Conservation (phyloP, 352 stramenopile genomes). For the Pelagophyceae sp. region DNA sequence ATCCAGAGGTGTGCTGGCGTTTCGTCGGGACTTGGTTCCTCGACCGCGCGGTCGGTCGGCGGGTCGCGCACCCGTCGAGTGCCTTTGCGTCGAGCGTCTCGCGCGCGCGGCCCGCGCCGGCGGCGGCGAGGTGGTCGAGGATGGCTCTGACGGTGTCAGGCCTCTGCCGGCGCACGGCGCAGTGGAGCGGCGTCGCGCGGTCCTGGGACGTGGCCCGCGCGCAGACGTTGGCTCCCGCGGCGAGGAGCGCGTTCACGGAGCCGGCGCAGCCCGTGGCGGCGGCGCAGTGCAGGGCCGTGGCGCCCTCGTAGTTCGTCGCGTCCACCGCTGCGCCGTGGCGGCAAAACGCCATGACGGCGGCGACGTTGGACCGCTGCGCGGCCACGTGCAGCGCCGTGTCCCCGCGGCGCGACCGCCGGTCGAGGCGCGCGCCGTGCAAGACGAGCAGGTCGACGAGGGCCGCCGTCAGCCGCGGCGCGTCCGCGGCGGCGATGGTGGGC, state of each 20-base stretch:
- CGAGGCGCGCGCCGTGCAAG: not conserved
- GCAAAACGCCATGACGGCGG: not conserved
- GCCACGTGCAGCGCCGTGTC: not conserved
- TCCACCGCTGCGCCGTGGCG: not conserved
- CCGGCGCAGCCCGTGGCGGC: not conserved
- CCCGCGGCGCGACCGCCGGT: not conserved
- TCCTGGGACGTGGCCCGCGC: not conserved
- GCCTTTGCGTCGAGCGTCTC: too few relatives aligned
- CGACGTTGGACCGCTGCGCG: not conserved
- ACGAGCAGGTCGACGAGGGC: not conserved
- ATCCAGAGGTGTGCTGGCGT: too few relatives aligned
- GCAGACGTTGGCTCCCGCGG: not conserved
- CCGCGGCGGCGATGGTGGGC: not conserved
- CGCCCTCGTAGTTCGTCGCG: not conserved
- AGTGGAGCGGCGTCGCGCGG: not conserved
- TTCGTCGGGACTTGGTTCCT: not conserved
- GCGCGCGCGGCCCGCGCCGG: too few relatives aligned
- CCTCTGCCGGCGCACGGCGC: not conserved
- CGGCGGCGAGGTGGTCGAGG: not conserved
- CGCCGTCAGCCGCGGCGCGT: not conserved
- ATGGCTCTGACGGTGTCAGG: not conserved
- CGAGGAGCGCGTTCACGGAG: not conserved
- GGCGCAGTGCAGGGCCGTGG: not conserved
- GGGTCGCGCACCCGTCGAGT: too few relatives aligned
- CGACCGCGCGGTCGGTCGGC: not conserved